Evolutionary conservation across 257 asterid species (phyloP), one percentile per base, ranked within the genome.

Genomic region (Paulownia fortunei): DNA sequence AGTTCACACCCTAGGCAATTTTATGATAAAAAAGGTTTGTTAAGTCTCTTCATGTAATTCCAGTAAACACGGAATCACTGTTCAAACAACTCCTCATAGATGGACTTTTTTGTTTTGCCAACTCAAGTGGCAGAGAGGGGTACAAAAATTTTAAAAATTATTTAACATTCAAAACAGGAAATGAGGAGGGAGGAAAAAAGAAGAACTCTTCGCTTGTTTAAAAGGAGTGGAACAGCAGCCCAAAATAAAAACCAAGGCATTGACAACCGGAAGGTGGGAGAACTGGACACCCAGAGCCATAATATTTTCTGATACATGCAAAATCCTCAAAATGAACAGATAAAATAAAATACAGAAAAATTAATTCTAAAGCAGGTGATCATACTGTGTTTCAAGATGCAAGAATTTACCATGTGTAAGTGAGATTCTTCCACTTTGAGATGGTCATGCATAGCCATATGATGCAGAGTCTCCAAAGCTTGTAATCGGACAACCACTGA

Each of bases 381-480:
- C 13, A 56, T 36, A 52, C 44, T 37, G 59, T 19, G 32, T 34
- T 39, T 23, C 37, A 39, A 41, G 72, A 73, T 30, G 34, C 79
- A 72, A 61, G 54, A 51, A 74, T 27, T 82, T 88, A 96, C 99
- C 99, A 82, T 83, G 84, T 84, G 89, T 78, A 93, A 64, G 86
- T 89, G 94, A 69, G 87, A 81, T 74, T 86, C 89, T 83, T 88
- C 89, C 76, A 93, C 81, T 79, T 80, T 91, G 41, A 90, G 89
- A 80, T 44, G 80, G 66, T 72, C 86, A 80, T 78, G 82, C 74
- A 73, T 51, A 55, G 91, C 92, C 82, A 89, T 77, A 64, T 77
- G 86, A 82, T 86, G 90, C 88, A 96, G 81, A 44, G 96, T 84
- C 84, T 87, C 94, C 81, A 96, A 80, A 81, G 93, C 91, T 87